Percentiles rank a stretch among this genome's conserved stretches.
Conservation (phyloP, 805 yeast genomes). For the Yarrowia divulgata region DNA sequence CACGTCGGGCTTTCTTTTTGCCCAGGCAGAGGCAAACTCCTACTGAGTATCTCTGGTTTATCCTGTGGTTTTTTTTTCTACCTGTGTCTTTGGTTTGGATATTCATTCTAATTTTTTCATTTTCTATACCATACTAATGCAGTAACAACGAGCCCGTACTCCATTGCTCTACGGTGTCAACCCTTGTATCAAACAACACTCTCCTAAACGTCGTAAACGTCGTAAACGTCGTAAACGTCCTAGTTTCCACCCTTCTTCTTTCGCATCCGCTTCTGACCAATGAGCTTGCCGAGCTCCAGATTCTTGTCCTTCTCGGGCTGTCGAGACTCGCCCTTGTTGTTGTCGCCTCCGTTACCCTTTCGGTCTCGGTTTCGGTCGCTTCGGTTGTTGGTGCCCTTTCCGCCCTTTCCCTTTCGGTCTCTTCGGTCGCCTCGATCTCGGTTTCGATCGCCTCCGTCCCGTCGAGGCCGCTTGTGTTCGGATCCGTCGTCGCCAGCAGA, state of each 20-base stretch:
- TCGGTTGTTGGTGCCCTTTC: not conserved
- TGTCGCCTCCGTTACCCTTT: conserved; percentile 6
- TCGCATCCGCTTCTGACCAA: conserved; percentile 50
- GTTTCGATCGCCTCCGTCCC: conserved; percentile 7
- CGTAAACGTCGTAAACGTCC: too few species aligned
- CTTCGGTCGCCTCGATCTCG: conserved; percentile 9
- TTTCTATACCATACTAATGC: conserved; percentile 13
- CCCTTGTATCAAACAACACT: conserved; percentile 13
- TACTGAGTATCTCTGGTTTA: not conserved
- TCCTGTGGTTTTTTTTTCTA: not conserved
- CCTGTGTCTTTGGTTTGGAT: too few species aligned
- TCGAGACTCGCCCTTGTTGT: not conserved
- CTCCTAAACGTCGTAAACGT: too few species aligned
- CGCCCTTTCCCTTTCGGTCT: conserved; percentile 25
- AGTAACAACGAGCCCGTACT: not conserved
- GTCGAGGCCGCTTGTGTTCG: conserved; percentile 23
- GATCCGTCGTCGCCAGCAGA: conserved; percentile 11
- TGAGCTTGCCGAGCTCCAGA: conserved; percentile 43
- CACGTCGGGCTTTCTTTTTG: conserved; percentile 37
- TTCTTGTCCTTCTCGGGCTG: conserved; percentile 42
- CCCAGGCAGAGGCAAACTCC: not conserved
- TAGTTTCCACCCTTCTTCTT: conserved; percentile 43
- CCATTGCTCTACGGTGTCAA: conserved; percentile 9
- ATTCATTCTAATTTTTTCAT: not conserved
- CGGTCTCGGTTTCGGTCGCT: conserved; percentile 2